These are phyloP conservation scores for Drechslerella stenobrocha DNA, from an alignment of 2,329 filamentous ascomycete genomes.

Conservation along the genomic window DNA sequence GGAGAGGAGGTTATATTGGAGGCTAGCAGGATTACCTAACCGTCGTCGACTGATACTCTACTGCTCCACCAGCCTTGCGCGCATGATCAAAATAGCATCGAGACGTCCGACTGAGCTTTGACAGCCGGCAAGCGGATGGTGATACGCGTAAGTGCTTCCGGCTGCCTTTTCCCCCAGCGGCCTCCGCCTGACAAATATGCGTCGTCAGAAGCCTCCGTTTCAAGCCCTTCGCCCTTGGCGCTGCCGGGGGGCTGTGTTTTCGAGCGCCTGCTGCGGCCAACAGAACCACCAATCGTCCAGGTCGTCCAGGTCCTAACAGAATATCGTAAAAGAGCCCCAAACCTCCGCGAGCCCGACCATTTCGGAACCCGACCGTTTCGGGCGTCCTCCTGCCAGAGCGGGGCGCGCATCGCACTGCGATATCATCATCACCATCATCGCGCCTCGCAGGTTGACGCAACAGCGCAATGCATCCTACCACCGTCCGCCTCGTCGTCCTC, in stretches of 20 bases:
- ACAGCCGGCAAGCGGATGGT: neutral
- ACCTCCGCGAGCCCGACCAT: too few relatives aligned
- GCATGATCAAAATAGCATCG: neutral
- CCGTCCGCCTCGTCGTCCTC: conserved; percentile 53
- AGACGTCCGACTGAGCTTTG: neutral
- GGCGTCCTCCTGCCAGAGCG: too few relatives aligned
- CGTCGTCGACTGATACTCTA: too few relatives aligned
- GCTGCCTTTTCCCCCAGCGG: conserved; percentile 1
- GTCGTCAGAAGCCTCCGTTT: conserved; percentile 37
- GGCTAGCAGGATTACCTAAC: neutral
- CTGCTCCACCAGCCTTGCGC: too few relatives aligned
- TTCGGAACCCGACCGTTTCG: too few relatives aligned
- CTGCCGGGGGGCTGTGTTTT: conserved; percentile 41
- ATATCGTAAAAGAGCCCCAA: too few relatives aligned
- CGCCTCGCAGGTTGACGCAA: neutral
- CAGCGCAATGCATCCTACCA: conserved; percentile 23
- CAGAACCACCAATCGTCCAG: conserved; percentile 11
- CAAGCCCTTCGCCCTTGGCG: conserved; percentile 30
- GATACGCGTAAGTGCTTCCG: conserved; percentile 3
- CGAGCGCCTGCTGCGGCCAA: too few relatives aligned
- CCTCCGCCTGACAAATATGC: conserved; percentile 43
- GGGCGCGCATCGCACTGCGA: too few relatives aligned
- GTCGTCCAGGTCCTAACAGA: too few relatives aligned
- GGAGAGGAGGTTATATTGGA: neutral
- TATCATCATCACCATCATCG: too few relatives aligned